These are phyloP conservation scores for Xylariaceae sp. DNA, from an alignment of 2,329 filamentous ascomycete species.

Conservation along the genomic window DNA sequence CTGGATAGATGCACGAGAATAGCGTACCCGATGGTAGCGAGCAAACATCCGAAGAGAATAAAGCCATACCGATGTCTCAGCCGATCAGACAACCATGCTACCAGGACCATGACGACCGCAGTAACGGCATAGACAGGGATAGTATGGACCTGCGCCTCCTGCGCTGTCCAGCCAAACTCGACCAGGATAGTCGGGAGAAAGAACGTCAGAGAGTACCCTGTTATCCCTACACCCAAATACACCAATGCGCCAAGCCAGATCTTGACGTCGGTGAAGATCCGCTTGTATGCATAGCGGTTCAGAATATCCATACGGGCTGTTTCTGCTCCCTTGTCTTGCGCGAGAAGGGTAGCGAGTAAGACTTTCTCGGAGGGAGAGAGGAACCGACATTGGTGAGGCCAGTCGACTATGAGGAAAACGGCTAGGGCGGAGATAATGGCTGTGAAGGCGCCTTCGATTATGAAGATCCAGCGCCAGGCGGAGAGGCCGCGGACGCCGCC, in stretches of 20 bases:
- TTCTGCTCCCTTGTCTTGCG: conserved; percentile 27
- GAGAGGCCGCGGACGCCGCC: conserved; percentile 38
- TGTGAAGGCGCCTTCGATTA: conserved; percentile 40
- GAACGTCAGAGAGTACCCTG: conserved; percentile 34
- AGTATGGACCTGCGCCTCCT: conserved; percentile 34
- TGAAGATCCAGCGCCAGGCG: conserved; percentile 48
- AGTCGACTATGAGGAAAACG: conserved; percentile 47
- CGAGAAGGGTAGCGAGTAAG: conserved; percentile 31
- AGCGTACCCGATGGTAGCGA: conserved; percentile 32
- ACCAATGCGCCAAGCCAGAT: conserved; percentile 35
- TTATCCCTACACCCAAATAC: conserved; percentile 30
- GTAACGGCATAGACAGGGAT: conserved; percentile 37
- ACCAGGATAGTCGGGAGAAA: conserved; percentile 41
- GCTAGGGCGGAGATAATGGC: conserved; percentile 29
- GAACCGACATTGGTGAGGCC: conserved; percentile 45
- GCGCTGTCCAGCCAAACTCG: conserved; percentile 36
- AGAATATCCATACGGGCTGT: conserved; percentile 30
- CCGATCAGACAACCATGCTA: conserved; percentile 33
- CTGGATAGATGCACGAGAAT: conserved; percentile 35
- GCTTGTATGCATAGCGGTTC: conserved; percentile 25
- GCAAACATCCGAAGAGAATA: conserved; percentile 26
- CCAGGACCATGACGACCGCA: conserved; percentile 29
- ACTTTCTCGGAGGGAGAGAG: conserved; percentile 39
- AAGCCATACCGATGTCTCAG: conserved; percentile 34
- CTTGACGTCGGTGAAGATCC: conserved; percentile 37